phyloP scores from a whole-genome alignment of 1,284 basidiomycete genomes.

The Sporisorium scitamineum region DNA sequence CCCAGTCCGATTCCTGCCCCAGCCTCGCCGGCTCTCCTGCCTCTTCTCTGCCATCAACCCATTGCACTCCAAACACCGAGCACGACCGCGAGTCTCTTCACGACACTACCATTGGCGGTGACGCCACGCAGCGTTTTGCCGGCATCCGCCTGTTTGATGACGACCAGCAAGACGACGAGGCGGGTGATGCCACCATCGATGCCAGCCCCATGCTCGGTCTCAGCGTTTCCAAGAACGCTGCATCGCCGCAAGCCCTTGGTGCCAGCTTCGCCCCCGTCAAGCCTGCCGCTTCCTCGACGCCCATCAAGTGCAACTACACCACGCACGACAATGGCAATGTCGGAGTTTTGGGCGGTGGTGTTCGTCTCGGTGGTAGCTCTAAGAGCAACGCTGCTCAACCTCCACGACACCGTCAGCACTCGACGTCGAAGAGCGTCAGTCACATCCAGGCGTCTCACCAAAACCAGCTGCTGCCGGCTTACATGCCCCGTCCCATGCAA shows the following conservation, averaged over 20 bases:
- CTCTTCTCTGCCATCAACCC: conserved; percentile 19
- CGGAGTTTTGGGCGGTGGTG: conserved; percentile 61
- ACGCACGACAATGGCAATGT: conserved; percentile 63
- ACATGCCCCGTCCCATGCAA: conserved; percentile 15
- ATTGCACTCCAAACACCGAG: conserved; percentile 22
- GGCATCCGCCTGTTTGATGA: conserved; percentile 41
- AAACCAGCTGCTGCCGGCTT: conserved; percentile 23
- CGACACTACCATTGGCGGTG: conserved; percentile 34
- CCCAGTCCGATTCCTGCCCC: conserved; percentile 35
- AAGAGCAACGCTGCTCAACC: conserved; percentile 7
- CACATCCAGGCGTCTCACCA: conserved; percentile 31
- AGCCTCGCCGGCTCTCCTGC: conserved; percentile 40
- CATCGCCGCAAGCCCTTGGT: not conserved
- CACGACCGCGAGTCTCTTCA: conserved; percentile 17
- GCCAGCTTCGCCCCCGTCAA: conserved; percentile 5
- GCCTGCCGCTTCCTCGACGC: conserved; percentile 9
- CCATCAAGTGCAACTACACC: conserved; percentile 55
- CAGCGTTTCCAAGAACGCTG: conserved; percentile 12
- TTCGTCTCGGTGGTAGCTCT: conserved; percentile 44
- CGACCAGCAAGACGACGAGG: conserved; percentile 24
- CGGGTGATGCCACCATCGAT: conserved; percentile 45
- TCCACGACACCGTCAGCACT: conserved; percentile 35
- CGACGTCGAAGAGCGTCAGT: conserved; percentile 40
- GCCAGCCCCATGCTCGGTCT: conserved; percentile 30
- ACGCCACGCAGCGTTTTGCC: conserved; percentile 34